Evolutionary conservation across 2,329 filamentous ascomycete genomes (phyloP).

Genomic region (Clarireedia hainanense): DNA sequence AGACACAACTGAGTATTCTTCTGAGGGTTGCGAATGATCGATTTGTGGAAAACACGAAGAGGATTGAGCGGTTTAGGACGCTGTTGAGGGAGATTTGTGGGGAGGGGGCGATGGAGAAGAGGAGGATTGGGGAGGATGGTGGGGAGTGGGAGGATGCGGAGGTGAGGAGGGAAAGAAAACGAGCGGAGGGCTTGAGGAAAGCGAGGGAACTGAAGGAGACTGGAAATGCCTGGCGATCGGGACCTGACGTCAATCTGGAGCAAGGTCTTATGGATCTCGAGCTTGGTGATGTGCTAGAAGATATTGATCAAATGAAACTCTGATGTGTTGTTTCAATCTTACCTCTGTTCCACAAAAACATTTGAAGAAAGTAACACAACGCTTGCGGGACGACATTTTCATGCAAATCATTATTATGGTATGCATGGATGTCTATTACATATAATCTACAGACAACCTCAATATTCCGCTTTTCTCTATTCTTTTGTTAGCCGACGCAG

Average conservation of each 20-base stretch:
- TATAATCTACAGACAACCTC: conserved; percentile 8
- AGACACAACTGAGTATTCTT: conserved; percentile 59
- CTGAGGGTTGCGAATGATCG: conserved; percentile 65
- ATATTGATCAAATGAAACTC: neutral
- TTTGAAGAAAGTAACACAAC: neutral
- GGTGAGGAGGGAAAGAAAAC: conserved; percentile 46
- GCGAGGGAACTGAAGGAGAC: conserved; percentile 26
- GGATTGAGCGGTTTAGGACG: conserved; percentile 56
- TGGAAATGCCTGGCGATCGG: neutral
- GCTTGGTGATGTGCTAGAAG: neutral
- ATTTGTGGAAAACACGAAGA: conserved; percentile 60
- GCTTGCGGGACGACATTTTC: no score
- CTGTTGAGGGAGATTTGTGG: conserved; percentile 27
- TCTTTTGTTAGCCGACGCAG: no score
- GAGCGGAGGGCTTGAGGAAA: conserved; percentile 47
- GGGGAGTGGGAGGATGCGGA: conserved; percentile 48
- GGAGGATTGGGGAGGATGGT: conserved; percentile 30
- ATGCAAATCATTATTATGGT: neutral
- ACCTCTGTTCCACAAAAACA: neutral
- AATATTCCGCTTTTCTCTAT: no score
- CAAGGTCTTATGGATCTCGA: neutral
- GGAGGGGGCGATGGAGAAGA: conserved; percentile 14
- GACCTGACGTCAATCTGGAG: neutral
- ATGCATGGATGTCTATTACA: conserved; percentile 8
- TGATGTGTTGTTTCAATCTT: neutral